Evolutionary conservation across 306 rosid genomes (phyloP).

Genomic region (Ceratonia siliqua): DNA sequence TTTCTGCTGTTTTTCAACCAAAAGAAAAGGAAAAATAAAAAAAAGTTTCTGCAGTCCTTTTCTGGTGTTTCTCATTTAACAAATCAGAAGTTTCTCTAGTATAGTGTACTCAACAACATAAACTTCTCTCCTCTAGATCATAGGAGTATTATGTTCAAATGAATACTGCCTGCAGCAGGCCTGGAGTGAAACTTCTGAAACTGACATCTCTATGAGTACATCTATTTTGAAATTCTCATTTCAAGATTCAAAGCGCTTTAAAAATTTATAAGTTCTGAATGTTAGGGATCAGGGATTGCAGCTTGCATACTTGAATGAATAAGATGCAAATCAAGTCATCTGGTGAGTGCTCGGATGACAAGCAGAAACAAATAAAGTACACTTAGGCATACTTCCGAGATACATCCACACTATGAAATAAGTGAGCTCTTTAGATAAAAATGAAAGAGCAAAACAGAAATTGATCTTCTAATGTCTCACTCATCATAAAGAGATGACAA

Average conservation of each 20-base stretch:
- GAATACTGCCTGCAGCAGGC: neutral
- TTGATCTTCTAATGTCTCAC: neutral
- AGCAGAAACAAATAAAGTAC: neutral
- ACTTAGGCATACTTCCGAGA: neutral
- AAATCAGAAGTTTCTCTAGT: neutral
- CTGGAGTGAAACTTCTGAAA: neutral
- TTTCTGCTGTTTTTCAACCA: neutral
- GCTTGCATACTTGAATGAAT: neutral
- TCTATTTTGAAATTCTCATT: neutral
- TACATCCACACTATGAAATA: neutral
- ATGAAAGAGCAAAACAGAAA: neutral
- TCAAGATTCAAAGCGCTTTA: neutral
- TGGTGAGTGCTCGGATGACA: neutral
- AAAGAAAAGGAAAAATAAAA: neutral
- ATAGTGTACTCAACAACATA: neutral
- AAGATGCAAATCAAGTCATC: neutral
- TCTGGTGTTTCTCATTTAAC: neutral
- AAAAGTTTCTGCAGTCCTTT: neutral
- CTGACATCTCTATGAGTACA: neutral
- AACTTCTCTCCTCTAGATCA: neutral
- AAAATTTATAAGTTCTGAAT: neutral
- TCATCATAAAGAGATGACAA: neutral
- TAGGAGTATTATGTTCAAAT: neutral
- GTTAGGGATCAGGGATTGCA: neutral
- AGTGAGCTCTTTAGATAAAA: neutral